Evolutionary conservation across 768 basidiomycete species (phyloP).

Genomic region (Hortiboletus flavorubellus): DNA sequence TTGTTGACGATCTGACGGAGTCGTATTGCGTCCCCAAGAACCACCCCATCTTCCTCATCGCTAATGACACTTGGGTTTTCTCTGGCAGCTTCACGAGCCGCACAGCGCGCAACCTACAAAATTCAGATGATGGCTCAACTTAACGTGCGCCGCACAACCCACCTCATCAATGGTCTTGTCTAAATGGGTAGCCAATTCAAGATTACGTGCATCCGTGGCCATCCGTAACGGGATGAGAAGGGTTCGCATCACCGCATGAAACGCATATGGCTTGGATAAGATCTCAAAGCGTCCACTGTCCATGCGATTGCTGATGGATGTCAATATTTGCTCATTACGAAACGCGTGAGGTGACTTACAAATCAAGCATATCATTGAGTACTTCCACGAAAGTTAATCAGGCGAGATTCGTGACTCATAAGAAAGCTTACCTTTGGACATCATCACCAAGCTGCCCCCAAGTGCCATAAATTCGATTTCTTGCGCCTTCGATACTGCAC

Average conservation of each 20-base stretch:
- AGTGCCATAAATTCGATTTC: conserved; percentile 88
- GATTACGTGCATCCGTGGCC: conserved; percentile 61
- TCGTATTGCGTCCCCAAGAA: conserved; percentile 82
- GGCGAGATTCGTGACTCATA: neutral
- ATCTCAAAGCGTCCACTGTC: conserved; percentile 84
- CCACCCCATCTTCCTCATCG: conserved; percentile 54
- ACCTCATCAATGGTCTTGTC: conserved; percentile 68
- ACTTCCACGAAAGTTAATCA: conserved; percentile 38
- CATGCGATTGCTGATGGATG: conserved; percentile 64
- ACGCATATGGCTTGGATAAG: conserved; percentile 61
- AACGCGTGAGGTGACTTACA: conserved; percentile 41
- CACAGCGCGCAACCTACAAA: conserved; percentile 53
- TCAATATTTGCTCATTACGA: conserved; percentile 1
- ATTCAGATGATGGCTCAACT: neutral
- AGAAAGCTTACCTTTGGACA: conserved; percentile 65
- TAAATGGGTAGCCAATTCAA: conserved; percentile 65
- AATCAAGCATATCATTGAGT: conserved; percentile 77
- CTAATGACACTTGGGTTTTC: conserved; percentile 29
- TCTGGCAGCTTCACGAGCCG: conserved; percentile 59
- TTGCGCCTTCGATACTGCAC: conserved; percentile 68
- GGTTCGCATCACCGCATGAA: conserved; percentile 75
- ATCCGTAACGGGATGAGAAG: conserved; percentile 66
- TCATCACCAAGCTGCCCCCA: conserved; percentile 79
- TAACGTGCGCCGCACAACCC: neutral
- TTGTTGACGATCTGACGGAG: conserved; percentile 81